Percentiles rank a stretch among this genome's conserved stretches.
Conservation (phyloP, 805 yeast genomes). For the Zygotorulaspora sp. region DNA sequence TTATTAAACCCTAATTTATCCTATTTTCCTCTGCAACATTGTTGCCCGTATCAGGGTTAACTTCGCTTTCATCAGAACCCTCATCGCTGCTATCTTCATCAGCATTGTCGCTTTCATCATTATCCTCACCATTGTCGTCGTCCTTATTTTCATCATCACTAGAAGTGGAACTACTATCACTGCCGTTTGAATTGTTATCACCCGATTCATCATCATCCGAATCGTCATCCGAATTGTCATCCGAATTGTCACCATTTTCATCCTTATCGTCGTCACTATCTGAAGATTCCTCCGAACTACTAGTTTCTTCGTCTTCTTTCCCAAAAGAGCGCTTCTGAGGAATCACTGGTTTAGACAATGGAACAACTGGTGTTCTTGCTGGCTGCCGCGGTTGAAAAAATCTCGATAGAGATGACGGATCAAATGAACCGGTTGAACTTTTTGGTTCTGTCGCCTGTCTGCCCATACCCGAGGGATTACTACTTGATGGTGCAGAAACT, state of each 20-base stretch:
- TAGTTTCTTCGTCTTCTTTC: constrained; percentile 13
- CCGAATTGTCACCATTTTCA: constrained; percentile 14
- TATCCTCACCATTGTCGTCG: constrained; percentile 43
- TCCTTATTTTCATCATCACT: constrained; percentile 38
- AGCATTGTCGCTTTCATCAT: constrained; percentile 20
- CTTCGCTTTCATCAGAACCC: constrained; percentile 1
- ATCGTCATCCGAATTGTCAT: constrained; percentile 5
- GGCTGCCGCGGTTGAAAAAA: constrained; percentile 36
- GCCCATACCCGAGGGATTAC: background rate
- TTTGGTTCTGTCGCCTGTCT: background rate
- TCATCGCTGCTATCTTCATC: background rate
- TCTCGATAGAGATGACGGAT: constrained; percentile 35
- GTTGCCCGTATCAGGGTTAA: background rate
- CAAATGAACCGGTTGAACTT: constrained; percentile 22
- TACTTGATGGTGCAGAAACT: background rate
- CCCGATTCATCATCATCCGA: constrained; percentile 2
- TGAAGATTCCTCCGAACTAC: constrained; percentile 16
- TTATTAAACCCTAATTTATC: background rate
- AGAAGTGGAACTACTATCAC: constrained; percentile 3
- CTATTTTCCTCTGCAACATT: background rate
- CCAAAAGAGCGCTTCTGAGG: constrained; percentile 24
- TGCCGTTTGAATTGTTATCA: constrained; percentile 5
- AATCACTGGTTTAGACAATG: constrained; percentile 12
- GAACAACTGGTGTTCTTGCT: constrained; percentile 14
- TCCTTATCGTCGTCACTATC: constrained; percentile 30